Percentiles rank a stretch among this genome's conserved stretches.
Evolutionary conservation across 2,329 filamentous ascomycete species (phyloP).

Genomic region (Cytospora mali): DNA sequence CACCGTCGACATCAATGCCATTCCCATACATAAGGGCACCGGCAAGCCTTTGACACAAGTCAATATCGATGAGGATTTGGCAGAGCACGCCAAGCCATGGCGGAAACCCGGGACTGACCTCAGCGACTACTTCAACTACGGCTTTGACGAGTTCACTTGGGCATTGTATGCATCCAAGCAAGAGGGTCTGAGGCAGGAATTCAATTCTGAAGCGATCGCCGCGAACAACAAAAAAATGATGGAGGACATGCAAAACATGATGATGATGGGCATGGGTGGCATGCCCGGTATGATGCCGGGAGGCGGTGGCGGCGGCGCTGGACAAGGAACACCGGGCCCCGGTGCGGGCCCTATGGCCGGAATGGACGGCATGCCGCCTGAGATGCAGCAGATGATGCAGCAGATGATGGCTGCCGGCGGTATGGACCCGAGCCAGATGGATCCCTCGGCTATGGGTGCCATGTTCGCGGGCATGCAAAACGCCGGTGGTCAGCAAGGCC

Average conservation of each 20-base stretch:
- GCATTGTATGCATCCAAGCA: slow-evolving; percentile 91
- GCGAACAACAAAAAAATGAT: slow-evolving; percentile 77
- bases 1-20: slow-evolving; percentile 80
- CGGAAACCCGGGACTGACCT: slow-evolving; percentile 91
- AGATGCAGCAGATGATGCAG: slow-evolving; percentile 71
- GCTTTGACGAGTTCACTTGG: slow-evolving; percentile 98
- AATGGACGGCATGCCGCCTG: slow-evolving; percentile 66
- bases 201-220: slow-evolving; percentile 66
- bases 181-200: slow-evolving; percentile 74
- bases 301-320: slow-evolving; percentile 36
- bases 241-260: slow-evolving; percentile 69
- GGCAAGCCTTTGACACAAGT: slow-evolving; percentile 81
- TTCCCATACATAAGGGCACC: slow-evolving; percentile 75
- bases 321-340: slow-evolving; percentile 31
- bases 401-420: slow-evolving; percentile 66
- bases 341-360: slow-evolving; percentile 49
- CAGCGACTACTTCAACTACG: slow-evolving; percentile 98
- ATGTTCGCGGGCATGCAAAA: slow-evolving; percentile 64
- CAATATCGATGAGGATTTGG: slow-evolving; percentile 73
- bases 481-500: slow-evolving; percentile 44
- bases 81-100: slow-evolving; percentile 91
- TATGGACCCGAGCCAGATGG: slow-evolving; percentile 69
- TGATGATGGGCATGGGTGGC: slow-evolving; percentile 58
- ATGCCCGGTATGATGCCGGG: slow-evolving; percentile 41
- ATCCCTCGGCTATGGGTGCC: slow-evolving; percentile 57